Evolutionary conservation across 768 basidiomycete genomes (phyloP), one percentile per base, ranked within the genome.

Genomic region (Lyophyllum shimeji): DNA sequence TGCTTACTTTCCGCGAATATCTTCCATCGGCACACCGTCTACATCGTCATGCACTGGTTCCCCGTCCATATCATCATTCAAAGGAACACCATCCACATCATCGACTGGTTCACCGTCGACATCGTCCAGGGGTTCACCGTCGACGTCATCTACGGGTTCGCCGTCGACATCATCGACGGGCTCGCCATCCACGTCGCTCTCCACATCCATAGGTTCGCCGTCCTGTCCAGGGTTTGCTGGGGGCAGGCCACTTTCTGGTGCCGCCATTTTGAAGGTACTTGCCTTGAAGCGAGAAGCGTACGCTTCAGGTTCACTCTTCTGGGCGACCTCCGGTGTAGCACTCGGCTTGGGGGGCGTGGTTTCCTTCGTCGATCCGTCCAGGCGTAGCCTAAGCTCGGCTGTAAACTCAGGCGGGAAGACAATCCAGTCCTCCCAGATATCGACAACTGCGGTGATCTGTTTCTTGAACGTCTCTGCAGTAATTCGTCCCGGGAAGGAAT

Each of bases 351-450:
- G 58, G 34, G 63, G 54, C 20, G 71, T 68, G 0, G 61, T 56
- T 20, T 71, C 68, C 23, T 69, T 65, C 5, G 69, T 50, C 20
- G 69, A 67, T 1, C 92, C 92, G 47, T 95, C 91, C 47, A 98
- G 78, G 53, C 94, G 77, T 52, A 71, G 72, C 23, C 93, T 79
- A 15, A 96, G 78, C 63, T 88, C 85, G 1, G 79, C 66, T 0
- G 90, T 95, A 64, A 90, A 91, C 52, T 95, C 91, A 2, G 89
- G 90, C 50, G 92, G 80, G 67, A 98, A 98, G 29, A 98, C 91
- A 55, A 98, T 95, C 95, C 95, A 96, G 68, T 97, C 89, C 67
- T 98, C 97, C 95, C 97, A 98, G 27, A 98, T 88, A 65, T 98
- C 95, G 5, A 98, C 81, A 17, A 98, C 85, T 7, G 86, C 76